Conservation (phyloP, 2,329 filamentous ascomycete species). For the Bipolaris victoriae region DNA sequence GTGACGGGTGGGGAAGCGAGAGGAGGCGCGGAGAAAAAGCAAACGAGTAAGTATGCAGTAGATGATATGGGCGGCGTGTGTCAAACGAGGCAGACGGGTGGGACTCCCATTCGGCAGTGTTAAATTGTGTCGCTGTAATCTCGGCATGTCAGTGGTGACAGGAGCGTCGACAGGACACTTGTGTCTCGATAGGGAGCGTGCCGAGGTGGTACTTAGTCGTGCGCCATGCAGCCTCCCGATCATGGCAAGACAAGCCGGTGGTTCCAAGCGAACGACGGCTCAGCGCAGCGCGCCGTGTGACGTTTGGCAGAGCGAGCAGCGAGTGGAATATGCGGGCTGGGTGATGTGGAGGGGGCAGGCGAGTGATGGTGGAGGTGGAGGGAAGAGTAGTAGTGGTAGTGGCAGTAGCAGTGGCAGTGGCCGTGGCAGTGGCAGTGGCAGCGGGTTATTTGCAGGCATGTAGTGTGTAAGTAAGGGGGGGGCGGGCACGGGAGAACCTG, state of each 20-base stretch:
- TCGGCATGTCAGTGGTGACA: slow-evolving; percentile 9
- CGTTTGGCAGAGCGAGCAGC: neutral
- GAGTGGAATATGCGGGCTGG: neutral
- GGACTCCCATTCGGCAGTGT: slow-evolving; percentile 21
- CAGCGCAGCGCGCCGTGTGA: neutral
- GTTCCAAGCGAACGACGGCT: neutral
- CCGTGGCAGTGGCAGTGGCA: neutral
- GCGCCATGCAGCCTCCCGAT: slow-evolving; percentile 3
- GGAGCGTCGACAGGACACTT: slow-evolving; percentile 5
- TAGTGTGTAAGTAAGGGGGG: no score
- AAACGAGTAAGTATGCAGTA: neutral
- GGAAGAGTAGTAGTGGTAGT: neutral
- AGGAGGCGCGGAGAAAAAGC: slow-evolving; percentile 7
- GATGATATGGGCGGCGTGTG: slow-evolving; percentile 8
- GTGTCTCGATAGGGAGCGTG: slow-evolving; percentile 3
- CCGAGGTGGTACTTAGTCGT: slow-evolving; percentile 5
- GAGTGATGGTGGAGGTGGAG: neutral
- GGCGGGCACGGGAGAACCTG: no score
- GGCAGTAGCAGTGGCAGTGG: neutral
- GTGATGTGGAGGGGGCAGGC: neutral
- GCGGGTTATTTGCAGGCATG: neutral
- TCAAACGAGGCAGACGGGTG: slow-evolving; percentile 26
- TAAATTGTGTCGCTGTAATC: slow-evolving; percentile 1
- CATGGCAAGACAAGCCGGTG: neutral
- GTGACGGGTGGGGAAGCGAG: slow-evolving; percentile 8